Conservation (phyloP, 1,284 basidiomycete species). For the Volvariella volvacea region DNA sequence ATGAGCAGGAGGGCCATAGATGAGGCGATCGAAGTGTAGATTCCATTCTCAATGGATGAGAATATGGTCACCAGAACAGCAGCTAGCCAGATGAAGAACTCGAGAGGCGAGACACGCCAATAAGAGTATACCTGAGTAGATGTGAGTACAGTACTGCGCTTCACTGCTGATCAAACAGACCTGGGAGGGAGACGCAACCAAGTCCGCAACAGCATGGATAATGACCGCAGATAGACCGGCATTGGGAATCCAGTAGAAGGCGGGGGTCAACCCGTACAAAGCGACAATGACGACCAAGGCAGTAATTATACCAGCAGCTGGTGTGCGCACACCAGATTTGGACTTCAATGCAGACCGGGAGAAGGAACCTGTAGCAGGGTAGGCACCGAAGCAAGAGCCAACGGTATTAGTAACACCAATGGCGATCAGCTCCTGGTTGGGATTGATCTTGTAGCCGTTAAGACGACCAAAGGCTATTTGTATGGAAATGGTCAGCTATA, state of each 20-base stretch:
- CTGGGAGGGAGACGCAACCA: slow-evolving; percentile 84
- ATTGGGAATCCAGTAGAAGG: slow-evolving; percentile 84
- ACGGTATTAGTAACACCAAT: slow-evolving; percentile 94
- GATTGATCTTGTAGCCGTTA: slow-evolving; percentile 97
- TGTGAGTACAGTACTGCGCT: no score
- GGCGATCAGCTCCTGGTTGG: slow-evolving; percentile 95
- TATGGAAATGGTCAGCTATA: slow-evolving; percentile 6
- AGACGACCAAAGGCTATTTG: slow-evolving; percentile 84
- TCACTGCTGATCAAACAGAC: slow-evolving; percentile 20
- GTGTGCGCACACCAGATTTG: slow-evolving; percentile 95
- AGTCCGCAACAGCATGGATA: slow-evolving; percentile 91
- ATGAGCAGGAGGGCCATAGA: slow-evolving; percentile 84
- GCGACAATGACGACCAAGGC: slow-evolving; percentile 90
- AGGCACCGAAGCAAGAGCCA: slow-evolving; percentile 84
- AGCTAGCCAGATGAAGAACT: slow-evolving; percentile 86
- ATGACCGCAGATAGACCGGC: slow-evolving; percentile 87
- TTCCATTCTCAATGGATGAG: slow-evolving; percentile 88
- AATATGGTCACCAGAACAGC: slow-evolving; percentile 89
- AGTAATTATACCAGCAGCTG: slow-evolving; percentile 83
- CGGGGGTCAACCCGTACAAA: slow-evolving; percentile 86
- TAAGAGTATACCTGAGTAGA: slow-evolving; percentile 64
- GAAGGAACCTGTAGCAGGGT: slow-evolving; percentile 97
- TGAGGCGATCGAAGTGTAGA: slow-evolving; percentile 84
- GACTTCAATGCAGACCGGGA: slow-evolving; percentile 94
- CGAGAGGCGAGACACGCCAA: slow-evolving; percentile 92